A percentile compares a stretch with the other conserved stretches of the same genome.
Conservation (phyloP, 345 rosid genomes). For the Gossypium arboreum region DNA sequence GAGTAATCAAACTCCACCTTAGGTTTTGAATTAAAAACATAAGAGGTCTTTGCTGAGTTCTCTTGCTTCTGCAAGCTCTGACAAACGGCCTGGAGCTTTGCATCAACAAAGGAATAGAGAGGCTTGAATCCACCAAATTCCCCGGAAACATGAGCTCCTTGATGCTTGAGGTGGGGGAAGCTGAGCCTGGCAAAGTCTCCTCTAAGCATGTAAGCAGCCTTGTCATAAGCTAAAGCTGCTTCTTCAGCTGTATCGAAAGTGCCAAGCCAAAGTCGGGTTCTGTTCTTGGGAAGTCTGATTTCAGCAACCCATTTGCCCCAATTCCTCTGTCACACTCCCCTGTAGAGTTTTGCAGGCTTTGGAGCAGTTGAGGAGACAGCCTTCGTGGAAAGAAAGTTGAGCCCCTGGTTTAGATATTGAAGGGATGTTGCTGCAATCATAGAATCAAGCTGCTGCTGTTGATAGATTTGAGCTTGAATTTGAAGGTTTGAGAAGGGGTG, state of each 20-base stretch:
- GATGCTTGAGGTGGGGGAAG: slow-evolving; percentile 65
- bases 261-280: slow-evolving; percentile 93
- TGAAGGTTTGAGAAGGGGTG: slow-evolving; percentile 64
- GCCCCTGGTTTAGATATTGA: slow-evolving; percentile 20
- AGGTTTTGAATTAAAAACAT: slow-evolving; percentile 24
- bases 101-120: slow-evolving; percentile 81
- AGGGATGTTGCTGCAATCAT: neutral
- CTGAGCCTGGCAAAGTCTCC: slow-evolving; percentile 83
- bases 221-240: slow-evolving; percentile 88
- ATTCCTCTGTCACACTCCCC: slow-evolving; percentile 87
- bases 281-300: slow-evolving; percentile 86
- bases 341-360: slow-evolving; percentile 59
- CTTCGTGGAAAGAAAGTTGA: slow-evolving; percentile 40
- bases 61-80: slow-evolving; percentile 58
- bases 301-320: slow-evolving; percentile 98
- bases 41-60: slow-evolving; percentile 25
- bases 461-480: slow-evolving; percentile 54
- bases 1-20: slow-evolving; percentile 7
- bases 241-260: slow-evolving; percentile 90
- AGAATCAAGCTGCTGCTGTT: slow-evolving; percentile 22
- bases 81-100: slow-evolving; percentile 80
- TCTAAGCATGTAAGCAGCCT: slow-evolving; percentile 75
- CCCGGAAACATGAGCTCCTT: slow-evolving; percentile 33
- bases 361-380: slow-evolving; percentile 27
- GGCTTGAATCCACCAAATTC: slow-evolving; percentile 53